Conservation (phyloP, 1,284 basidiomycete species). For the Phellinidium pouzarii region DNA sequence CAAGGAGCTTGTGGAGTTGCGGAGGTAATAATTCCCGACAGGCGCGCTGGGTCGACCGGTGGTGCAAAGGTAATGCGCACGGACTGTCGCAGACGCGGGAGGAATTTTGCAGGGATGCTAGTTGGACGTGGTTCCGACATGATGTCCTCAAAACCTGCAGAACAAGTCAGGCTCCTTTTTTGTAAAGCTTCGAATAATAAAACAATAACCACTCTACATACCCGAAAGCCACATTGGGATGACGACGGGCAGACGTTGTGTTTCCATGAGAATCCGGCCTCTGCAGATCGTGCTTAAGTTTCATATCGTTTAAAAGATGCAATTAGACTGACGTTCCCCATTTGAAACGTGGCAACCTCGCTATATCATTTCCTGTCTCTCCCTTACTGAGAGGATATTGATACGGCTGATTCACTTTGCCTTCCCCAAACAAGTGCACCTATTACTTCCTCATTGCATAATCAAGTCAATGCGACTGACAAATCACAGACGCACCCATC, state of each 20-base stretch:
- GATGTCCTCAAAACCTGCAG: constrained; percentile 74
- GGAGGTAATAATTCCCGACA: constrained; percentile 29
- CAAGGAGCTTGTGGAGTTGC: background rate
- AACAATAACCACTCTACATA: constrained; percentile 25
- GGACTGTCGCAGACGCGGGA: constrained; percentile 54
- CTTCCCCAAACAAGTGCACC: constrained; percentile 94
- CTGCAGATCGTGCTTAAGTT: constrained; percentile 32
- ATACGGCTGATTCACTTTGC: constrained; percentile 77
- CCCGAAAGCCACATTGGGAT: constrained; percentile 93
- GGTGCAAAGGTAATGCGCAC: constrained; percentile 71
- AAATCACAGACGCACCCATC: constrained; percentile 58
- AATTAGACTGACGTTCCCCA: constrained; percentile 82
- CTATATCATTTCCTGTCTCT: constrained; percentile 27
- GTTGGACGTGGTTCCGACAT: constrained; percentile 75
- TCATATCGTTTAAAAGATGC: constrained; percentile 9
- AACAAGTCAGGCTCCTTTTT: background rate
- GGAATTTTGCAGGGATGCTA: constrained; percentile 59
- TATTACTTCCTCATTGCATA: constrained; percentile 29
- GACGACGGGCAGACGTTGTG: constrained; percentile 65
- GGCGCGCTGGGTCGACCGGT: constrained; percentile 44
- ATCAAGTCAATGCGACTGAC: background rate
- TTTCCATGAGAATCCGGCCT: constrained; percentile 81
- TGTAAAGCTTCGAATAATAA: no score
- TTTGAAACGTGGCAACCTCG: constrained; percentile 77
- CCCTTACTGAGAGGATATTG: constrained; percentile 36